phyloP scores from a whole-genome alignment of 2,329 filamentous ascomycete species.

The Aspergillus sp. region DNA sequence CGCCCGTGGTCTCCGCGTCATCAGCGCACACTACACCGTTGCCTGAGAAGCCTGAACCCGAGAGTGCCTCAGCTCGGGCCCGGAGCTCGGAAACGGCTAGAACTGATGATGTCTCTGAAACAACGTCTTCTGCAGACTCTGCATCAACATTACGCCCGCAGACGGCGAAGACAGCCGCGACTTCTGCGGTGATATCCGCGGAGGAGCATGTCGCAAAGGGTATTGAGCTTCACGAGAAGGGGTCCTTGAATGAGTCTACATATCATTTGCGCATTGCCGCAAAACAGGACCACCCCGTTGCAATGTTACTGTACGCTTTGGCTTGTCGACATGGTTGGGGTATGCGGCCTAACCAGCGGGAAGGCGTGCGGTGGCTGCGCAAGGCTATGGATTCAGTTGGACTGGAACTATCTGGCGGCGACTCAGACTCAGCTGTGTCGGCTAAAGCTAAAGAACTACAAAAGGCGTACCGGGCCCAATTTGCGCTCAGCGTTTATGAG shows the following conservation, averaged over 20 bases:
- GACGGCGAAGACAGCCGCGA: constrained; percentile 29
- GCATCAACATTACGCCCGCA: constrained; percentile 62
- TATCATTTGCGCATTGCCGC: constrained; percentile 93
- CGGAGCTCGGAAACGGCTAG: constrained; percentile 14
- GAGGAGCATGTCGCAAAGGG: constrained; percentile 90
- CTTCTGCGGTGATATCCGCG: constrained; percentile 41
- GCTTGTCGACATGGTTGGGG: constrained; percentile 97
- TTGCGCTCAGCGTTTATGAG: constrained; percentile 94
- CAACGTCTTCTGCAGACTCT: constrained; percentile 57
- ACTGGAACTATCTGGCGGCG: constrained; percentile 79
- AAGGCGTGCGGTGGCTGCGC: constrained; percentile 88
- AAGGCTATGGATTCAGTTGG: constrained; percentile 85
- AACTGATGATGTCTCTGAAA: constrained; percentile 36
- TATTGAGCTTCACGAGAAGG: constrained; percentile 84
- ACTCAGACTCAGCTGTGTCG: constrained; percentile 53
- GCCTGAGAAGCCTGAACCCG: not conserved
- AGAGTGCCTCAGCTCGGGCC: constrained; percentile 10
- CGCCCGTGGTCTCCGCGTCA: constrained; percentile 5
- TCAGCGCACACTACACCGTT: not conserved
- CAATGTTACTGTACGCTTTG: constrained; percentile 92
- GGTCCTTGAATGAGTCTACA: constrained; percentile 86
- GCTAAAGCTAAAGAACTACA: constrained; percentile 63
- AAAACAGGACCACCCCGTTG: constrained; percentile 80
- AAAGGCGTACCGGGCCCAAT: constrained; percentile 86
- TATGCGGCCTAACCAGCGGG: constrained; percentile 85